Evolutionary conservation across 768 basidiomycete species (phyloP), one percentile per base, ranked within the genome.

Genomic region (Agrocybe pediades): DNA sequence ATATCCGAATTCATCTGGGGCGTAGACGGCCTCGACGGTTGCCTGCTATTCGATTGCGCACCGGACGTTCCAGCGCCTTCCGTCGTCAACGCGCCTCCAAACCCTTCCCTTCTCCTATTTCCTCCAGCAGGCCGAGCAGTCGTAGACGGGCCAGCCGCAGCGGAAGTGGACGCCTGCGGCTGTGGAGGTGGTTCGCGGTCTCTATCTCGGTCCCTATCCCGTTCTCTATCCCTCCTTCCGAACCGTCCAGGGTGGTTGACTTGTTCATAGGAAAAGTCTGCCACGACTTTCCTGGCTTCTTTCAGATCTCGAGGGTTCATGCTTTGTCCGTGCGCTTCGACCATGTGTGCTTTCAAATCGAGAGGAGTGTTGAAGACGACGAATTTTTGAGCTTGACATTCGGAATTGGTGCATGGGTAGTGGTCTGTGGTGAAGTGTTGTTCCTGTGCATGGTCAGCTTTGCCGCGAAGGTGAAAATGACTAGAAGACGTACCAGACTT

Each of bases 321-420:
- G 26, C 85, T 85, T 0, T 77, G 81, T 8, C 86, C 88, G 56
- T 95, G 93, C 48, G 85, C 87, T 49, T 90, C 86, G 9, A 98
- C 87, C 72, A 88, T 87, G 67, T 99, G 97, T 0, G 87, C 96
- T 68, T 94, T 85, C 30, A 98, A 83, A 66, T 99, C 97, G 9
- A 99, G 74, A 13, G 83, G 78, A 3, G 88, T 87, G 36, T 85
- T 84, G 68, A 98, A 98, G 11, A 98, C 97, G 55, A 98, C 90
- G 58, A 99, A 99, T 71, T 97, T 98, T 62, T 84, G 87, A 5
- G 84, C 85, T 41, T 87, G 83, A 64, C 96, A 99, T 33, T 75
- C 66, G 0, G 84, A 57, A 53, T 92, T 86, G 2, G 72, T 75
- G 68, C 96, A 99, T 5, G 89, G 87, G 67, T 82, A 81, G 68